A percentile compares a stretch with the other conserved stretches of the same genome.
These are phyloP conservation scores for Thalia dealbata DNA, from an alignment of 176 grass and related monocot species.

Conservation along the genomic window DNA sequence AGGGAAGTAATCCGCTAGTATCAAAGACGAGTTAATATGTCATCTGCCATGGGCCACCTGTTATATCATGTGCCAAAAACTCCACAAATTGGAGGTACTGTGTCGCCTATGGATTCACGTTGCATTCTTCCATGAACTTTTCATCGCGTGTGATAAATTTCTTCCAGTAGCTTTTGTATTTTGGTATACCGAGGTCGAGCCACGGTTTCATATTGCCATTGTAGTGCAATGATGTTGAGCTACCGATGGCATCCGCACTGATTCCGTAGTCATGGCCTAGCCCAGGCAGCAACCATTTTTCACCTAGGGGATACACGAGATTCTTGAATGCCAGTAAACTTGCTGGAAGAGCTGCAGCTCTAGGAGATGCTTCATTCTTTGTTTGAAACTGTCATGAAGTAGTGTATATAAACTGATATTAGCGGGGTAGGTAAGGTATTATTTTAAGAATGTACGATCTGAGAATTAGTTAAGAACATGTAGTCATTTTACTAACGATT, in stretches of 20 bases:
- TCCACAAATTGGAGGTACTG: no score
- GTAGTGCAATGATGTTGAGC: slow-evolving; percentile 67
- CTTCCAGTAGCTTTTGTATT: slow-evolving; percentile 85
- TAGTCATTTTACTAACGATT: background rate
- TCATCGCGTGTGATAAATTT: slow-evolving; percentile 68
- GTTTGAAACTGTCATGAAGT: slow-evolving; percentile 43
- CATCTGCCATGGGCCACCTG: no score
- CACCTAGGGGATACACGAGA: slow-evolving; percentile 70
- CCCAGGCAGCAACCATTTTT: slow-evolving; percentile 49
- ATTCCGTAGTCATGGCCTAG: slow-evolving; percentile 77
- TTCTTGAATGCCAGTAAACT: slow-evolving; percentile 73
- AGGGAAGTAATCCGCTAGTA: no score
- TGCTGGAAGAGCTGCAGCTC: slow-evolving; percentile 73
- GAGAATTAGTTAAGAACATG: background rate
- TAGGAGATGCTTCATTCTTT: slow-evolving; percentile 45
- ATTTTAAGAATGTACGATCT: background rate
- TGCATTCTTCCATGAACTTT: slow-evolving; percentile 90
- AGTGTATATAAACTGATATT: background rate
- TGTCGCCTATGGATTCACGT: slow-evolving; percentile 58
- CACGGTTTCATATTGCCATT: slow-evolving; percentile 99
- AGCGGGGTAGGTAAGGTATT: background rate
- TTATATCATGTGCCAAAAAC: no score
- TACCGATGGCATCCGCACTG: slow-evolving; percentile 31
- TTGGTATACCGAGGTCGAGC: slow-evolving; percentile 93
- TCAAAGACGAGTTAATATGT: no score